Percentiles rank a stretch among this genome's conserved stretches.
Evolutionary conservation across 768 basidiomycete genomes (phyloP).

Genomic region (Gautieria morchelliformis): DNA sequence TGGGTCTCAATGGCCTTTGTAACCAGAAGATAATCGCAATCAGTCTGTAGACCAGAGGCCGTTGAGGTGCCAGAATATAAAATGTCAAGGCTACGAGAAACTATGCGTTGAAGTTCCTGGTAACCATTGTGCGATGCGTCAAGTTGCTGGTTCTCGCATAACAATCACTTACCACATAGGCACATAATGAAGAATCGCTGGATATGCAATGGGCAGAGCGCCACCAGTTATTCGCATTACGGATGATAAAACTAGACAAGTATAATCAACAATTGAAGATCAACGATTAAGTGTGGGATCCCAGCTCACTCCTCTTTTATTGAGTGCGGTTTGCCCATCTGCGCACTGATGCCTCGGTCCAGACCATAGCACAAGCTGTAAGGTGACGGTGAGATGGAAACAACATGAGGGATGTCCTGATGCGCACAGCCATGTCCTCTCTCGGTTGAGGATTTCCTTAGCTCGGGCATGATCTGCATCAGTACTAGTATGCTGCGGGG

Average conservation of each 20-base stretch:
- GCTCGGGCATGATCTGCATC: constrained; percentile 76
- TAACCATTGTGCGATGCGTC: constrained; percentile 5
- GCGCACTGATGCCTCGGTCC: constrained; percentile 85
- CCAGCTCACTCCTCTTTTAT: constrained; percentile 86
- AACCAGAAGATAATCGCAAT: constrained; percentile 78
- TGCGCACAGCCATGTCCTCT: constrained; percentile 77
- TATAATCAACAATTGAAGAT: neutral
- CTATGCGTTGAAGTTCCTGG: constrained; percentile 80
- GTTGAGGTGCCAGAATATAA: constrained; percentile 77
- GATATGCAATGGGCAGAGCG: constrained; percentile 51
- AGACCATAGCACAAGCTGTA: constrained; percentile 58
- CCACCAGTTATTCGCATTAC: constrained; percentile 71
- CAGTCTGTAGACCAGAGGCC: constrained; percentile 70
- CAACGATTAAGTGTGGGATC: neutral
- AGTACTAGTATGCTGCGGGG: constrained; percentile 51
- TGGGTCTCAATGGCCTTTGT: constrained; percentile 82
- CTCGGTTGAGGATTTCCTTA: constrained; percentile 84
- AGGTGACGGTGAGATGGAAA: neutral
- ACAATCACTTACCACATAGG: constrained; percentile 57
- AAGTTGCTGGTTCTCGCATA: neutral
- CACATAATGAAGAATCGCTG: constrained; percentile 60
- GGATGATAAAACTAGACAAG: constrained; percentile 65
- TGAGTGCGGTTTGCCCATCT: constrained; percentile 93
- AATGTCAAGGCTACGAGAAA: constrained; percentile 82
- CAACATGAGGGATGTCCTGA: neutral